Percentiles rank a stretch among this genome's conserved stretches.
Evolutionary conservation across 139 green algal genomes (phyloP).

Genomic region (Chlorella sorokiniana): DNA sequence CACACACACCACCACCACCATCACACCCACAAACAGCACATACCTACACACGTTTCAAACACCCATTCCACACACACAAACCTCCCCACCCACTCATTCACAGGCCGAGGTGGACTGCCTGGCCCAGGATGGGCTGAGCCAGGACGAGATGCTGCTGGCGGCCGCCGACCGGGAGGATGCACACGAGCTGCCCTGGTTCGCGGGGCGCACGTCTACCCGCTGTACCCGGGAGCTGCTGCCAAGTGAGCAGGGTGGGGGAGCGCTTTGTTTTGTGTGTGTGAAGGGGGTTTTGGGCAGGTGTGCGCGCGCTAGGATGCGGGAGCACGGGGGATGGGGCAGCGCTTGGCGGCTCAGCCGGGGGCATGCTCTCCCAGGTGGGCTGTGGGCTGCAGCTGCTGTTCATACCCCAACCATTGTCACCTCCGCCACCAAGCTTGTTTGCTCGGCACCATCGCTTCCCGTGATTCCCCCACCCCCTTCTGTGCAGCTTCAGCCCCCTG

Average conservation of each 20-base stretch:
- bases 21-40: too few species aligned
- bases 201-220: constrained; percentile 46
- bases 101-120: constrained; percentile 39
- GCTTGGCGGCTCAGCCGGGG: too few species aligned
- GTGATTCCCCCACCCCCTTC: not conserved
- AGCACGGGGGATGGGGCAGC: not conserved
- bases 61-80: not conserved
- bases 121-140: constrained; percentile 32
- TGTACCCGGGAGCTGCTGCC: constrained; percentile 29
- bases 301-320: not conserved
- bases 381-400: not conserved
- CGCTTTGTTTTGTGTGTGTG: not conserved
- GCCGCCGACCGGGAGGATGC: constrained; percentile 34
- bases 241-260: not conserved
- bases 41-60: too few species aligned
- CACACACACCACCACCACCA: too few species aligned
- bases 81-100: not conserved
- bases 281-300: not conserved
- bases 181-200: constrained; percentile 51
- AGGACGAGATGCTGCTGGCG: constrained; percentile 59
- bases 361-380: too few species aligned
- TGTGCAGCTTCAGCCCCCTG: constrained; percentile 56
- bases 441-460: not conserved
- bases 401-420: not conserved
- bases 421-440: not conserved